Evolutionary conservation across 805 yeast genomes (phyloP).

Genomic region (Kluyveromyces siamensis): DNA sequence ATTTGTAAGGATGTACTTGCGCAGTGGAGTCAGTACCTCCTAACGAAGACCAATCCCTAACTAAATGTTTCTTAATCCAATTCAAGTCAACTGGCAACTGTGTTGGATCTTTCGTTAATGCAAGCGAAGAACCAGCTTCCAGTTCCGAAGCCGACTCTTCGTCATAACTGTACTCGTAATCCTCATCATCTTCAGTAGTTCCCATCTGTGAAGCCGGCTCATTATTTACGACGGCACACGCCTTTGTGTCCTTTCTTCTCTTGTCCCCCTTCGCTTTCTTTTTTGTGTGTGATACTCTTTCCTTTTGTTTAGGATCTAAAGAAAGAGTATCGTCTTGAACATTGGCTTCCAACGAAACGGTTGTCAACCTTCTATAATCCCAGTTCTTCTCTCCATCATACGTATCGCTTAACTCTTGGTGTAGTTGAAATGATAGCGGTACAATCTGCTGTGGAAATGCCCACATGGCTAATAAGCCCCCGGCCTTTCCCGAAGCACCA

Average conservation of each 20-base stretch:
- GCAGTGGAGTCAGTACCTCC: constrained; percentile 89
- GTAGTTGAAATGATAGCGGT: constrained; percentile 77
- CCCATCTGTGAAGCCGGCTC: background rate
- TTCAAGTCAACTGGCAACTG: constrained; percentile 54
- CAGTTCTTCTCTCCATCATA: constrained; percentile 80
- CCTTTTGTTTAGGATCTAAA: constrained; percentile 1
- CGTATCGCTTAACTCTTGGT: constrained; percentile 69
- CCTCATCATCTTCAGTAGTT: constrained; percentile 2
- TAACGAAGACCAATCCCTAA: constrained; percentile 65
- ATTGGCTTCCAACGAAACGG: constrained; percentile 83
- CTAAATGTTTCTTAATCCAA: constrained; percentile 63
- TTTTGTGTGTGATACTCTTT: constrained; percentile 6
- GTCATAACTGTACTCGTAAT: constrained; percentile 2
- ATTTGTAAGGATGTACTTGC: constrained; percentile 91
- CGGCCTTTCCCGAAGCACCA: constrained; percentile 97
- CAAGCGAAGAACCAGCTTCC: background rate
- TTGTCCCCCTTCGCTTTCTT: background rate
- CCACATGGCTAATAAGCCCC: constrained; percentile 90
- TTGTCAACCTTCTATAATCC: constrained; percentile 87
- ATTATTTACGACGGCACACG: constrained; percentile 2
- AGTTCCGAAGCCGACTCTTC: constrained; percentile 1
- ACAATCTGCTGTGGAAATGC: constrained; percentile 95
- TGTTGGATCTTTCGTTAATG: constrained; percentile 3
- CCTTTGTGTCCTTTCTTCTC: constrained; percentile 1
- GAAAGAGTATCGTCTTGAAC: constrained; percentile 27